Conservation (phyloP, 768 basidiomycete genomes). For the Trametes villosa region DNA sequence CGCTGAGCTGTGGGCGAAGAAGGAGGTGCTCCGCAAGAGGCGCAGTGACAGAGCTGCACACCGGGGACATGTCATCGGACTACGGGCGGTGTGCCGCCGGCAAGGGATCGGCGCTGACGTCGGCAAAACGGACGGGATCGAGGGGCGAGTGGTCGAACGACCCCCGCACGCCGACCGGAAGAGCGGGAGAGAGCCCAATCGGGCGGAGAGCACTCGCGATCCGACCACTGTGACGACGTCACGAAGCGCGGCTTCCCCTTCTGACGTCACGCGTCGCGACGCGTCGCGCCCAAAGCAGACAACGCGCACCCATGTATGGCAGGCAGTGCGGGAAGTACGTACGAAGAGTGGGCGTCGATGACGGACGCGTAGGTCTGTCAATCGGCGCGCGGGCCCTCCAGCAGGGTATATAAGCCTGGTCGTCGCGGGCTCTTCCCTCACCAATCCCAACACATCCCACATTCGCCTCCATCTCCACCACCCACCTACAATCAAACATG, state of each 20-base stretch:
- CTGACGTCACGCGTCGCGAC: constrained; percentile 19
- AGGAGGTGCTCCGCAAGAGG: too few relatives aligned
- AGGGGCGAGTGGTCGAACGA: too few relatives aligned
- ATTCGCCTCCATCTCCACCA: neutral
- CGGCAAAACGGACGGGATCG: too few relatives aligned
- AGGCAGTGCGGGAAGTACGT: neutral
- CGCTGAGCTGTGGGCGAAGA: too few relatives aligned
- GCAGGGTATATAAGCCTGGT: too few relatives aligned
- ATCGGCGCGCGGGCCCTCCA: neutral
- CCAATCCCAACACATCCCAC: neutral
- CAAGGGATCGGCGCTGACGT: too few relatives aligned
- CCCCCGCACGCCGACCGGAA: too few relatives aligned
- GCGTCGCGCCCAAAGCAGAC: neutral
- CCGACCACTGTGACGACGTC: neutral
- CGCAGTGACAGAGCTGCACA: too few relatives aligned
- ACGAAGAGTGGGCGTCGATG: neutral
- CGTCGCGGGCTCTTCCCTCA: neutral
- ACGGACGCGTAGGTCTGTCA: neutral
- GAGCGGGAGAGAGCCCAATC: too few relatives aligned
- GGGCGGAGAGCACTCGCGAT: neutral
- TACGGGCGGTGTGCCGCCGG: too few relatives aligned
- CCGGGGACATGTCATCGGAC: too few relatives aligned
- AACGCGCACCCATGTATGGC: constrained; percentile 6
- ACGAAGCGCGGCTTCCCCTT: neutral
- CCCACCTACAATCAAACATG: neutral